Conservation (phyloP, 768 basidiomycete species). For the Pleurotus djamor region DNA sequence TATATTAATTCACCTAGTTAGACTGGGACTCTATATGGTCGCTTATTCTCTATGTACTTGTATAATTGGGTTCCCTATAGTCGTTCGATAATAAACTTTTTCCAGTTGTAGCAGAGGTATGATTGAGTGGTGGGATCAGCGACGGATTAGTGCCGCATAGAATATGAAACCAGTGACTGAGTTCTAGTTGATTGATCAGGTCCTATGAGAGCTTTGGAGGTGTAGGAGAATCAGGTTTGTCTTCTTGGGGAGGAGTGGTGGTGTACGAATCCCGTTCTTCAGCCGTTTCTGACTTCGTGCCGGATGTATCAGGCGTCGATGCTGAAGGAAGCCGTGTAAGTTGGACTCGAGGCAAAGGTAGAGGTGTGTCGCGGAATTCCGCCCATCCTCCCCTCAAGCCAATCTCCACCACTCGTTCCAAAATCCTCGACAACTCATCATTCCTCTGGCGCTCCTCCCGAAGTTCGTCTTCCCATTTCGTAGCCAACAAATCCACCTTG, state of each 20-base stretch:
- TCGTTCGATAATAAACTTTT: too few relatives aligned
- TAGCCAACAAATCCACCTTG: constrained; percentile 36
- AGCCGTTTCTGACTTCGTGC: neutral
- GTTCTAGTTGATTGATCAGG: too few relatives aligned
- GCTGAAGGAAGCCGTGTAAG: constrained; percentile 18
- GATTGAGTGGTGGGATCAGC: too few relatives aligned
- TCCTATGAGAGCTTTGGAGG: neutral
- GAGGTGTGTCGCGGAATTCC: constrained; percentile 59
- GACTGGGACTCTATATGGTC: too few relatives aligned
- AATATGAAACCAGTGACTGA: too few relatives aligned
- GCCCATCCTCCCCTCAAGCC: constrained; percentile 63
- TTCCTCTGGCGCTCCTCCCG: constrained; percentile 48
- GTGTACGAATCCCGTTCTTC: neutral
- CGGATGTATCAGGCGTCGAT: neutral
- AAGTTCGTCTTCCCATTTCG: constrained; percentile 40
- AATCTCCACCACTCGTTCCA: constrained; percentile 68
- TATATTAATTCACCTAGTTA: too few relatives aligned
- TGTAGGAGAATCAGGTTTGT: neutral
- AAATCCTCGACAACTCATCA: constrained; percentile 62
- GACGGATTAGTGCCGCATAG: too few relatives aligned
- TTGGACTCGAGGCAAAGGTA: constrained; percentile 43
- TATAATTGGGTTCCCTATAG: too few relatives aligned
- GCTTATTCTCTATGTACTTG: too few relatives aligned
- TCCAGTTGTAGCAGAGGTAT: too few relatives aligned
- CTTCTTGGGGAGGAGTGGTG: constrained; percentile 1